Evolutionary conservation across 2,329 filamentous ascomycete species (phyloP).

Genomic region (Talaromyces sp.): DNA sequence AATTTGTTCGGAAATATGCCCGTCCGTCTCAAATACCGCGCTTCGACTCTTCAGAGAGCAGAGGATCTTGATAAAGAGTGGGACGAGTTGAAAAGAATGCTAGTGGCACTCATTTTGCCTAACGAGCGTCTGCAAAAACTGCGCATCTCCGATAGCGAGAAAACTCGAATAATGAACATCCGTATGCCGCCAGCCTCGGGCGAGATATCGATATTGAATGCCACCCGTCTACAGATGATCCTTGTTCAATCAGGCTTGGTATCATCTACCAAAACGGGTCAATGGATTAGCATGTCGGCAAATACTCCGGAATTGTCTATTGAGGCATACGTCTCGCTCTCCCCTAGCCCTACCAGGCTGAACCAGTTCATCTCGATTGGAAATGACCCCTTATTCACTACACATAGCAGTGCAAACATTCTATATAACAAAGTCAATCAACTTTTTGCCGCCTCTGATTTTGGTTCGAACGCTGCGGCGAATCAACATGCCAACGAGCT

Average conservation of each 20-base stretch:
- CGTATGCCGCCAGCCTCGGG: conserved; percentile 12
- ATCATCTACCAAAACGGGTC: conserved; percentile 45
- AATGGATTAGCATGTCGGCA: conserved; percentile 70
- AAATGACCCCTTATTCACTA: conserved; percentile 56
- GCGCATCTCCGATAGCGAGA: conserved; percentile 52
- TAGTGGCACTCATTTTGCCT: conserved; percentile 65
- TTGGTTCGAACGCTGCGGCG: conserved; percentile 51
- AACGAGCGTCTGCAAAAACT: conserved; percentile 59
- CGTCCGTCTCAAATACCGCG: conserved; percentile 78
- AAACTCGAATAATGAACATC: conserved; percentile 33
- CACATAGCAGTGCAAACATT: conserved; percentile 55
- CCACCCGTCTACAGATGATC: conserved; percentile 37
- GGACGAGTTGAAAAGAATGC: conserved; percentile 54
- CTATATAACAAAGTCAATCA: conserved; percentile 76
- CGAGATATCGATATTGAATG: conserved; percentile 18
- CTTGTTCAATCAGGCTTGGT: conserved; percentile 64
- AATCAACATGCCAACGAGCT: conserved; percentile 31
- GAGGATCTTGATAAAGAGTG: conserved; percentile 60
- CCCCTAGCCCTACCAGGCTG: conserved; percentile 65
- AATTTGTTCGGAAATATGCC: conserved; percentile 89
- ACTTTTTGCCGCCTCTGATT: conserved; percentile 70
- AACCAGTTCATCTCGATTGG: conserved; percentile 80
- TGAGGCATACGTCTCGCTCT: conserved; percentile 65
- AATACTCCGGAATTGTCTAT: conserved; percentile 59
- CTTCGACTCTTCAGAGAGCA: conserved; percentile 48